Base-by-base conservation (phyloP, 805 yeast genomes). In the Candida endomychidarum region DNA sequence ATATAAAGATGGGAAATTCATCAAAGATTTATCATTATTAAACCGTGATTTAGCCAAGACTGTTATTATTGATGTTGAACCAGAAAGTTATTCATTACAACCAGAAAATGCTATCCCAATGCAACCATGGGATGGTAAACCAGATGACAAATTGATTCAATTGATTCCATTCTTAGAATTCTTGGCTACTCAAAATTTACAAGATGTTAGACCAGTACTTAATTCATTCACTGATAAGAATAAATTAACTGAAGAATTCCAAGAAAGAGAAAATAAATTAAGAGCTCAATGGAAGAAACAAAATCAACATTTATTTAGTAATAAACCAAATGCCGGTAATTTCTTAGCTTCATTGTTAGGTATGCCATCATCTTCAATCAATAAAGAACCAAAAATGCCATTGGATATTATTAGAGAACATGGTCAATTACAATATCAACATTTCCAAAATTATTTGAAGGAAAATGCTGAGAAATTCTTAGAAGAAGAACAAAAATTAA, bases 141-240 rank as follows among this genome's bases (percentile, higher is more conserved):
- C 85, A 23, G 96, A 86, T 58, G 96, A 91, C 62, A 72, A 74
- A 42, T 75, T 93, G 56, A 73, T 93, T 51, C 75, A 75, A 53
- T 69, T 90, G 66, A 88, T 93, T 57, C 97, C 98, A 42, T 83
- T 93, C 69, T 78, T 93, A 52, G 99, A 93, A 69, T 93, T 86
- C 68, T 67, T 93, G 45, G 98, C 96, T 11, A 86, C 96, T 11
- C 95, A 88, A 63, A 77, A 75, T 27, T 72, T 86, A 53, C 78
- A 78, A 61, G 99, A 93, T 63, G 93, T 93, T 40, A 86, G 97
- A 67, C 95, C 96, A 22, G 78, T 89, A 24, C 70, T 95, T 52
- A 72, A 75, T 48, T 78, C 95, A 6, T 93, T 81, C 67, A 61
- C 73, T 24, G 86, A 81, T 57, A 80, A 80, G 58, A 61, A 70